Base-by-base conservation (phyloP, 2,329 filamentous ascomycete species). In the Alternaria sp. region DNA sequence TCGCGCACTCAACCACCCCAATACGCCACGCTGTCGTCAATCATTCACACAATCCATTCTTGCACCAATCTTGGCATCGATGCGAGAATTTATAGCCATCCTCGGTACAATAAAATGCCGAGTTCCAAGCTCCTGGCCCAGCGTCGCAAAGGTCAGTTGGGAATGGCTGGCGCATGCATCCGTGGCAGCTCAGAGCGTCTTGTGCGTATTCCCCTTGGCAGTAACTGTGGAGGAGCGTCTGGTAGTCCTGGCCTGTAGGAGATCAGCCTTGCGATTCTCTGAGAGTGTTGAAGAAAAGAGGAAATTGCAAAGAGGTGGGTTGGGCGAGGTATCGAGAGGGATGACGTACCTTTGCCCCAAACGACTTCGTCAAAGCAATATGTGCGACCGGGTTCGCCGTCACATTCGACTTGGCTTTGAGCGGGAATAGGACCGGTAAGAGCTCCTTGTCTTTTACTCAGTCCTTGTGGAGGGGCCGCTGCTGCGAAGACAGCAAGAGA, bases 111-210 rank as follows among this genome's bases (percentile, higher is more conserved):
- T 54, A 47, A 36, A 72, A 72, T 3, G 63, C 61, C n/a, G 69
- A 70, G 5, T 54, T 59, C 65, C 61, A 62, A 8, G 62, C 69
- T 0, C 62, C 62, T 6, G 57, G 61, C 6, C 61, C 68, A 15
- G 60, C 67, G n/a, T 57, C 62, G 53, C 69, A 73, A 3, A 57
- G 28, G 6, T 61, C 49, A 19, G 68, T 40, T 6, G 66, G 57
- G 46, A 56, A 63, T 13, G 62, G 61, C 8, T 36, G 25, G 15
- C 62, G 60, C 43, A 67, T 68, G 59, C 68, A 71, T 26, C 54
- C 63, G 21, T 66, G 65, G 52, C 70, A 72, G 10, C 66, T 69
- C 3, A 61, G 56, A 13, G 66, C 67, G 25, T 72, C 69, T n/a
- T 26, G n/a, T 17, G 55, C 40, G 23, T 51, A 68, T 52, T 69